Evolutionary conservation across 257 asterid species (phyloP).

Genomic region (Mitragyna speciosa): DNA sequence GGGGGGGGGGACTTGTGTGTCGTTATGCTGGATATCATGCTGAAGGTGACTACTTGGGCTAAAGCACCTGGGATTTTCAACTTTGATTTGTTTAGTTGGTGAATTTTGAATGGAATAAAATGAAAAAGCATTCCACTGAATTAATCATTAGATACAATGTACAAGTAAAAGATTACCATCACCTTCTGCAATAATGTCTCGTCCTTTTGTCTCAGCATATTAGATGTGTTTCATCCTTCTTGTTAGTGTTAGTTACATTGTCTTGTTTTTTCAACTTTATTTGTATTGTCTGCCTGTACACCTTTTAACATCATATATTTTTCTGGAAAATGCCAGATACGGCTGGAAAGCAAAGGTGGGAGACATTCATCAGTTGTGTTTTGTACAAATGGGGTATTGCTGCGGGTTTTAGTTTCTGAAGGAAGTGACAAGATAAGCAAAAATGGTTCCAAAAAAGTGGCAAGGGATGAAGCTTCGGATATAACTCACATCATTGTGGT

Average conservation of each 20-base stretch:
- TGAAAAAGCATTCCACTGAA: no score
- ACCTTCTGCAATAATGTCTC: not conserved
- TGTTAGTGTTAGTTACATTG: not conserved
- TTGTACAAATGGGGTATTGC: slow-evolving; percentile 86
- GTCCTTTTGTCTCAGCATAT: not conserved
- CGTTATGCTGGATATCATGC: not conserved
- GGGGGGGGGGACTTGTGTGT: no score
- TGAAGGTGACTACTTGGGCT: not conserved
- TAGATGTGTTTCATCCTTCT: not conserved
- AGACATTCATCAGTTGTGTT: slow-evolving; percentile 77
- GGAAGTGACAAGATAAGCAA: slow-evolving; percentile 38
- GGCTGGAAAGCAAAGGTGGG: slow-evolving; percentile 90
- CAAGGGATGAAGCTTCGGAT: slow-evolving; percentile 41
- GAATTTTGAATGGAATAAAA: no score
- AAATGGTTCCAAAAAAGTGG: slow-evolving; percentile 33
- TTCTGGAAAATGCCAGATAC: slow-evolving; percentile 57
- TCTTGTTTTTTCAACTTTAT: not conserved
- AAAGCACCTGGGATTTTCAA: not conserved
- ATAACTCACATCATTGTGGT: slow-evolving; percentile 96
- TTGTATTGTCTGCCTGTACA: not conserved
- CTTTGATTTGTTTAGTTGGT: no score
- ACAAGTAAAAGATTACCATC: not conserved
- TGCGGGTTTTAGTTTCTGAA: slow-evolving; percentile 62
- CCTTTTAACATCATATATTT: slow-evolving; percentile 8
- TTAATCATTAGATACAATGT: no score